Conservation (phyloP, 2,329 filamentous ascomycete species). For the Lachnellula occidentalis region DNA sequence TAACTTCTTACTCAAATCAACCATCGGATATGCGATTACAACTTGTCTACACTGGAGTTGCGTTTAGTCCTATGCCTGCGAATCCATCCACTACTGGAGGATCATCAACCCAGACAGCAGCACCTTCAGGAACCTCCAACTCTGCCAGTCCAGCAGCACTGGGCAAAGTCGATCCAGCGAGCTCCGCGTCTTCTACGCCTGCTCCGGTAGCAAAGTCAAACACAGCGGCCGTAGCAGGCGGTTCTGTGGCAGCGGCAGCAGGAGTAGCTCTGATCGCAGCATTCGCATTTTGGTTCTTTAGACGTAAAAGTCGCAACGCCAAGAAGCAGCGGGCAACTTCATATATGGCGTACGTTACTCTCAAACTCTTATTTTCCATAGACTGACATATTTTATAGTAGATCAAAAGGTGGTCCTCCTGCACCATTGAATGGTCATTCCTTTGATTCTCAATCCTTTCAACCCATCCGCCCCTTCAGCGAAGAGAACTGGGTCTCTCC, state of each 20-base stretch:
- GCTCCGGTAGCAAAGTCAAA: conserved; percentile 3
- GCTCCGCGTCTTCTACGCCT: conserved; percentile 2
- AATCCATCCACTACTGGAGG: conserved; percentile 3
- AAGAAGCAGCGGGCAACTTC: conserved; percentile 7
- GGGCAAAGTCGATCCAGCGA: conserved; percentile 1
- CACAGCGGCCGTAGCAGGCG: conserved; percentile 19
- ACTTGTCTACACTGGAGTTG: conserved; percentile 25
- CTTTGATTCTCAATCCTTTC: background rate
- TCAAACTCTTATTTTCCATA: background rate
- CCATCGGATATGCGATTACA: conserved; percentile 23
- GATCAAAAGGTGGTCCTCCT: background rate
- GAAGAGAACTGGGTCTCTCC: conserved; percentile 6
- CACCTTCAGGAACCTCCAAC: conserved; percentile 3
- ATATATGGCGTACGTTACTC: conserved; percentile 14
- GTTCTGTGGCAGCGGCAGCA: conserved; percentile 18
- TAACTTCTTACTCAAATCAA: conserved; percentile 25
- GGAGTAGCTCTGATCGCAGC: conserved; percentile 15
- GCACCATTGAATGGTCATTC: background rate
- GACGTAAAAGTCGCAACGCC: conserved; percentile 9
- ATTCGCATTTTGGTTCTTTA: conserved; percentile 14
- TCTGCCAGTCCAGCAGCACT: conserved; percentile 1
- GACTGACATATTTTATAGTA: conserved; percentile 2
- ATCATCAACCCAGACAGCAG: conserved; percentile 2
- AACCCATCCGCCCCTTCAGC: background rate
- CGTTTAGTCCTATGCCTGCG: conserved; percentile 14